Conservation (phyloP, 73 alveolate species). For the Paramecium caudatum region DNA sequence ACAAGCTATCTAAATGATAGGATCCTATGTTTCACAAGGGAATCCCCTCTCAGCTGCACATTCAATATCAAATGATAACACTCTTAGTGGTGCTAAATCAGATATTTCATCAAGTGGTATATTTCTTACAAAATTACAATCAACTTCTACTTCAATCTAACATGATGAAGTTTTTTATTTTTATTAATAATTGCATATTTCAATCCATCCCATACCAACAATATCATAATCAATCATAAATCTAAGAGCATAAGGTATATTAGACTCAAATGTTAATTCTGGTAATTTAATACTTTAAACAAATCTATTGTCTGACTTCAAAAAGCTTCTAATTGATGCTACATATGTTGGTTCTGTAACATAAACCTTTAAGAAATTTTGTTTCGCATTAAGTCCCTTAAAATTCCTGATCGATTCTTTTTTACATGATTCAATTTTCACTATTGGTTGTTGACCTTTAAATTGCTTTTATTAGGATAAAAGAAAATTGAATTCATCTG, state of each 20-base stretch:
- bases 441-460: constrained; percentile 74
- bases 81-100: constrained; percentile 98
- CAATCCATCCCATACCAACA: constrained; percentile 98
- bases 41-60: constrained; percentile 88
- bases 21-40: constrained; percentile 75
- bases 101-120: constrained; percentile 92
- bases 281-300: constrained; percentile 78
- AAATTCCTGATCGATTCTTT: constrained; percentile 89
- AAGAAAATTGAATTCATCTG: constrained; percentile 72
- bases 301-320: constrained; percentile 84
- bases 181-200: constrained; percentile 70
- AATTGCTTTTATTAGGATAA: constrained; percentile 77
- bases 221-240: constrained; percentile 98
- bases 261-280: constrained; percentile 96
- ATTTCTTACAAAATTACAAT: constrained; percentile 85
- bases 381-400: constrained; percentile 76
- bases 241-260: constrained; percentile 98
- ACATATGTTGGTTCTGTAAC: constrained; percentile 91
- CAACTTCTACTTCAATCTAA: constrained; percentile 97
- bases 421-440: constrained; percentile 85
- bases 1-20: constrained; percentile 97
- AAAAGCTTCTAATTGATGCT: constrained; percentile 85
- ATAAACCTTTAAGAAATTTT: constrained; percentile 87
- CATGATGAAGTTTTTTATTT: constrained; percentile 83
- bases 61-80: constrained; percentile 99